phyloP scores from a whole-genome alignment of 2,329 filamentous ascomycete species.

The Exophiala phaeomuriformis region DNA sequence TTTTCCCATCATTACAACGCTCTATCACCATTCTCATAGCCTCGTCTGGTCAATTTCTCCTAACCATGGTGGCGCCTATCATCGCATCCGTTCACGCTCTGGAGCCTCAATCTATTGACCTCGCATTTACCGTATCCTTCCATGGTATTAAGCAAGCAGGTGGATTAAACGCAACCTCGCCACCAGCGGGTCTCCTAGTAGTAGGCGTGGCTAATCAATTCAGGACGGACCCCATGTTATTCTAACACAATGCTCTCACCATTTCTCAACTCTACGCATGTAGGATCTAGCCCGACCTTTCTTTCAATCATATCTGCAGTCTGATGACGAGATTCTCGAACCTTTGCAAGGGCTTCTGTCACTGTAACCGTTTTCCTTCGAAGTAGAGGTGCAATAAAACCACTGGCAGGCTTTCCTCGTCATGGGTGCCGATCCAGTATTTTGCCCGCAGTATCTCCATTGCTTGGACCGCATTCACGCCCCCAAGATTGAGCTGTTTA shows the following conservation, averaged over 20 bases:
- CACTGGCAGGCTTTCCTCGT: constrained; percentile 30
- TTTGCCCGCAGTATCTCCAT: constrained; percentile 47
- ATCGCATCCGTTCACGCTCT: no score
- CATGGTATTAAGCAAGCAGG: no score
- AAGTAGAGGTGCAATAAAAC: constrained; percentile 35
- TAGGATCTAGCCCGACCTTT: constrained; percentile 29
- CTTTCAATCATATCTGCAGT: no score
- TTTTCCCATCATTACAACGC: neutral
- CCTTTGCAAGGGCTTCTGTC: constrained; percentile 32
- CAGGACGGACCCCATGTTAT: constrained; percentile 23
- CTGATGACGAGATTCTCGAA: constrained; percentile 32
- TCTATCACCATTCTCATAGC: neutral
- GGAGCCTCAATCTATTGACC: no score
- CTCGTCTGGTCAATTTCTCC: neutral
- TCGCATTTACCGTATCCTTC: no score
- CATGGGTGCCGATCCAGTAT: constrained; percentile 60
- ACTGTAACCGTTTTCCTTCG: constrained; percentile 41
- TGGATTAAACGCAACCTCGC: no score
- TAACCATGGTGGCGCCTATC: no score
- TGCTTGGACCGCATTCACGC: constrained; percentile 53
- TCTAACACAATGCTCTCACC: constrained; percentile 49
- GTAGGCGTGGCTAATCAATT: no score
- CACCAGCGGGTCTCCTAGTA: no score
- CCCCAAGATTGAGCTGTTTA: constrained; percentile 52
- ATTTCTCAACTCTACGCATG: constrained; percentile 49